These are phyloP conservation scores for Kwoniella dendrophila DNA, from an alignment of 768 basidiomycete genomes.

Conservation along the genomic window DNA sequence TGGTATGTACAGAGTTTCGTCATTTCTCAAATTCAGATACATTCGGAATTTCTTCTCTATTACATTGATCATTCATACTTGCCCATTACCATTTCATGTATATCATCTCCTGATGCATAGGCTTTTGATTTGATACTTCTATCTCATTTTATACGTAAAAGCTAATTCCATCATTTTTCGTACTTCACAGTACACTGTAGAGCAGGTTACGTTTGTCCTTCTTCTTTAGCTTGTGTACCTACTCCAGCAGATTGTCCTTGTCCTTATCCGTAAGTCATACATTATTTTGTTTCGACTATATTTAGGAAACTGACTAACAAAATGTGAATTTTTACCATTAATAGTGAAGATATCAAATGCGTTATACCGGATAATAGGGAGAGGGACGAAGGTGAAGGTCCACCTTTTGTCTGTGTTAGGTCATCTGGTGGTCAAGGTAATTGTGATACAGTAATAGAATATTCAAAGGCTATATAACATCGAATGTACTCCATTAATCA, in stretches of 20 bases:
- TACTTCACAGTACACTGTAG: conserved; percentile 38
- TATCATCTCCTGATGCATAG: background rate
- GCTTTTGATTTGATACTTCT: background rate
- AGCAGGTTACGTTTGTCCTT: conserved; percentile 50
- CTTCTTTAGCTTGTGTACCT: conserved; percentile 46
- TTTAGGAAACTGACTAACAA: too few relatives aligned
- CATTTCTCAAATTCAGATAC: background rate
- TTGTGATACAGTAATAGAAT: conserved; percentile 35
- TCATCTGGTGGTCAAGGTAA: conserved; percentile 24
- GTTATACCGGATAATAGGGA: conserved; percentile 38
- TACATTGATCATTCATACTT: background rate
- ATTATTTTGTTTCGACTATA: background rate
- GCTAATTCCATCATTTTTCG: background rate
- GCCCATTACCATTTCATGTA: too few relatives aligned
- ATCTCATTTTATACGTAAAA: background rate
- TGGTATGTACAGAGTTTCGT: conserved; percentile 21
- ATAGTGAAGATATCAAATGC: conserved; percentile 51
- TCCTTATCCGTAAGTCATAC: conserved; percentile 49
- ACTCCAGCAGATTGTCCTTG: conserved; percentile 51
- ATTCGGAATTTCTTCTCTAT: background rate
- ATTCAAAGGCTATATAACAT: conserved; percentile 40
- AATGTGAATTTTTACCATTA: background rate
- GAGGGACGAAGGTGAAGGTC: conserved; percentile 50
- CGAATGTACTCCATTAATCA: background rate
- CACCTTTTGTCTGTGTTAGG: conserved; percentile 44